A percentile compares a stretch with the other conserved stretches of the same genome.
Conservation (phyloP, 2,329 filamentous ascomycete species). For the Botrytis cinerea region DNA sequence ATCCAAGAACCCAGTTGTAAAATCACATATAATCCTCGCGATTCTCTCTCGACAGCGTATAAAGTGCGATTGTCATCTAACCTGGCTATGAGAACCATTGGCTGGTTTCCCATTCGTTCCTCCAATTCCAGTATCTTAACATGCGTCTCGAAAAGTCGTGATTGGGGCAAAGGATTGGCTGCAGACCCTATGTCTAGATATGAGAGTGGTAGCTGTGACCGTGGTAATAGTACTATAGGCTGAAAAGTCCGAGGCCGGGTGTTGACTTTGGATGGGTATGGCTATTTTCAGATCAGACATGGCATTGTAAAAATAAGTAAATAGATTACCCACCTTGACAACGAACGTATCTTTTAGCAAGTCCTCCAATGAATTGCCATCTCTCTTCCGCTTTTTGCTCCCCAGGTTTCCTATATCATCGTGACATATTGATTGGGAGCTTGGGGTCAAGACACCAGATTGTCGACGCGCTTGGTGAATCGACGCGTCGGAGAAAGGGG, state of each 20-base stretch:
- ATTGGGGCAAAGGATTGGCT: constrained; percentile 52
- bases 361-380: constrained; percentile 39
- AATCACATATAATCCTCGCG: constrained; percentile 61
- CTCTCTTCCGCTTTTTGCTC: constrained; percentile 42
- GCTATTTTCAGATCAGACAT: constrained; percentile 45
- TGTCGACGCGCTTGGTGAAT: constrained; percentile 33
- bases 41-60: constrained; percentile 68
- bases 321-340: constrained; percentile 39
- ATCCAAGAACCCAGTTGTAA: constrained; percentile 71
- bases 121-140: constrained; percentile 66
- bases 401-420: constrained; percentile 31
- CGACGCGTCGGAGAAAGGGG: constrained; percentile 38
- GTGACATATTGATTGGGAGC: constrained; percentile 35
- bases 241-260: constrained; percentile 57
- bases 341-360: constrained; percentile 41
- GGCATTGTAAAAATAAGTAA: constrained; percentile 3
- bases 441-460: constrained; percentile 38
- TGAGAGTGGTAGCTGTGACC: constrained; percentile 61
- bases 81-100: constrained; percentile 62
- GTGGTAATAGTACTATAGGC: constrained; percentile 63
- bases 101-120: constrained; percentile 55
- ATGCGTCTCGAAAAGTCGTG: constrained; percentile 60
- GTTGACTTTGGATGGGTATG: constrained; percentile 56
- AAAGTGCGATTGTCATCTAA: constrained; percentile 55
- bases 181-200: constrained; percentile 58